Evolutionary conservation across 371 early-diverging fungal genomes (phyloP), one percentile per base, ranked within the genome.

Genomic region (Mucor mucedo): DNA sequence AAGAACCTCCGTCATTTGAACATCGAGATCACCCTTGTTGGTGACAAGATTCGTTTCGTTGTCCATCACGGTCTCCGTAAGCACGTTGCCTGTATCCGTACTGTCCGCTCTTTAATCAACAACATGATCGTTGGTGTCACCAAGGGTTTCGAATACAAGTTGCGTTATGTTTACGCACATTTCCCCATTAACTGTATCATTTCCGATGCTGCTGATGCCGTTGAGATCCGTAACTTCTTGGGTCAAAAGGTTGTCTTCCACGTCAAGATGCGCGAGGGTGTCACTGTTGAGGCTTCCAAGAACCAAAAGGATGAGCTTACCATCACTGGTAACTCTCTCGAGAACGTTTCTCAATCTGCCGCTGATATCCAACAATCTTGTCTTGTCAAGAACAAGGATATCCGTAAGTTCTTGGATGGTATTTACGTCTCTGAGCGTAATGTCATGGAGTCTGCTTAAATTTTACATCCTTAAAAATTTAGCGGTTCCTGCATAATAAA

Each of bases 351-450:
- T 60, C 99, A 99, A 88, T 93, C 94, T 64, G 90, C 94, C 70
- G 94, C 93, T 63, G 84, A 84, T 69, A 92, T 95, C 69, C 87
- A 90, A 66, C 91, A 93, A 70, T 79, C 87, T 68, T 85, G 87
- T 76, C 75, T 84, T 55, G 92, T 91, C 68, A 92, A 90, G 86
- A 91, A 91, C 82, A 90, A 92, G 86, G 96, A 95, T 95, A 96
- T 96, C 84, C 95, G 99, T 88, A 97, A 98, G 87, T 99, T 99
- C 93, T 88, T 99, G 82, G 99, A 99, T 84, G 99, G 98, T 90
- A 92, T 98, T 92, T 98, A 97, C 91, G 95, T 98, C 66, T 96
- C 96, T 61, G 93, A 94, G 82, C 83, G 83, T 64, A 78, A 76
- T 38, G 77, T 78, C 55, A 58, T 82, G 45, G 58, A 58, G 38